A percentile compares a stretch with the other conserved stretches of the same genome.
Evolutionary conservation across 257 asterid genomes (phyloP).

Genomic region (Penstemon davidsonii): DNA sequence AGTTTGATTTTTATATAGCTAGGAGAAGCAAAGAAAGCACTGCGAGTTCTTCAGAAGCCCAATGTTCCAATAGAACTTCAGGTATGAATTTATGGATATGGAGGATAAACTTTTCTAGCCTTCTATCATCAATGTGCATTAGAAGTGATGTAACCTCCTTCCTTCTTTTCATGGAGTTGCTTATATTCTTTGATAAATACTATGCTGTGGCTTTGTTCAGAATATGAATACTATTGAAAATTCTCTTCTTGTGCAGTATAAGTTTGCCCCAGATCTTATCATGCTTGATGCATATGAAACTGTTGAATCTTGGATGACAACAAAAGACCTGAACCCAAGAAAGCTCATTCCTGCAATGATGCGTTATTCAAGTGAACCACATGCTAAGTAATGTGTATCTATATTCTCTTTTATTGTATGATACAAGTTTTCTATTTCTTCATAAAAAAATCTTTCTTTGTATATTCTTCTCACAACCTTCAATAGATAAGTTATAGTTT

Average conservation of each 20-base stretch:
- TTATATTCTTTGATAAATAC: conserved; percentile 13
- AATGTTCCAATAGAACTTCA: conserved; percentile 86
- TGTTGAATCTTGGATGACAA: conserved; percentile 97
- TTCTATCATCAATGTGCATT: conserved; percentile 10
- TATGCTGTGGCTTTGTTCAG: conserved; percentile 20
- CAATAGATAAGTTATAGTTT: conserved; percentile 2
- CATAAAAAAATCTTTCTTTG: conserved; percentile 2
- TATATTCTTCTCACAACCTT: conserved; percentile 9
- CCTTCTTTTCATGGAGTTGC: conserved; percentile 15
- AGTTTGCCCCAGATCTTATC: conserved; percentile 95
- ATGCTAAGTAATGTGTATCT: conserved; percentile 71
- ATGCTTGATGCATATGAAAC: conserved; percentile 99
- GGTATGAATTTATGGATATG: conserved; percentile 42
- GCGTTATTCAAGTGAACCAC: conserved; percentile 98
- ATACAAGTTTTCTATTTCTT: conserved; percentile 15
- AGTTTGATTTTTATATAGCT: conserved; percentile 47
- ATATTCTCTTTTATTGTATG: conserved; percentile 25
- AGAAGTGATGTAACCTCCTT: conserved; percentile 25
- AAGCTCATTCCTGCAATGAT: conserved; percentile 99
- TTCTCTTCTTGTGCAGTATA: conserved; percentile 67
- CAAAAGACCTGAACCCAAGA: conserved; percentile 82
- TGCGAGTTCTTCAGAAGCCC: conserved; percentile 95
- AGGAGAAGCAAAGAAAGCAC: conserved; percentile 97
- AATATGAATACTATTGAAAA: conserved; percentile 25
- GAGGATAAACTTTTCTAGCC: conserved; percentile 17